Evolutionary conservation across 2,329 filamentous ascomycete genomes (phyloP).

Genomic region (Cladosporium oxysporum): DNA sequence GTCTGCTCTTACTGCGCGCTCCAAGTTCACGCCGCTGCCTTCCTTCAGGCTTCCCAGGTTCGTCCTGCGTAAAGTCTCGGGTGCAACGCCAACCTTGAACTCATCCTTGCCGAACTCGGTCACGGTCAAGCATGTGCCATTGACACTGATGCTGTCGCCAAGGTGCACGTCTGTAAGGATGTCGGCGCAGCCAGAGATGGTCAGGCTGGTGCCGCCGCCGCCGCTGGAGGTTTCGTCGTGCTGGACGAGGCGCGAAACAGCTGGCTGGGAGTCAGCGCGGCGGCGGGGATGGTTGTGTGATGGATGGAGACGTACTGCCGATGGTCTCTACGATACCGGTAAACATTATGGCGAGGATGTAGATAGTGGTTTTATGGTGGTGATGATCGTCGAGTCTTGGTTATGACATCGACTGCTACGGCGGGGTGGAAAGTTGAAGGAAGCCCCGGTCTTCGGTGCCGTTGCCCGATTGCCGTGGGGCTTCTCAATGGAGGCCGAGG

Average conservation of each 20-base stretch:
- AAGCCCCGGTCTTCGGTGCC: conserved; percentile 15
- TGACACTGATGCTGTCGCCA: conserved; percentile 92
- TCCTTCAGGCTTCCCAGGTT: conserved; percentile 77
- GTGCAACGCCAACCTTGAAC: conserved; percentile 93
- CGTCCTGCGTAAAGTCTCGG: conserved; percentile 92
- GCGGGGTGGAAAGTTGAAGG: conserved; percentile 11
- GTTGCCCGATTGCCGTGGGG: conserved; percentile 1
- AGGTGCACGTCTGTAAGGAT: conserved; percentile 82
- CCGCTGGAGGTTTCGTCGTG: conserved; percentile 71
- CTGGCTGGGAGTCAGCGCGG: conserved; percentile 53
- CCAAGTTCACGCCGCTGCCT: conserved; percentile 79
- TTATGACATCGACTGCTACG: neutral
- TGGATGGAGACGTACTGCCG: conserved; percentile 67
- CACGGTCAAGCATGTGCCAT: conserved; percentile 94
- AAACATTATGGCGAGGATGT: conserved; percentile 66
- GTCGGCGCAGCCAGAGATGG: conserved; percentile 71
- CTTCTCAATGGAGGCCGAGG: conserved; percentile 15
- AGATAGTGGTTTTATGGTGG: conserved; percentile 9
- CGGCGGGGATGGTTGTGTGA: conserved; percentile 33
- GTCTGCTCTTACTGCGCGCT: conserved; percentile 85
- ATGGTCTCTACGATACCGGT: conserved; percentile 92
- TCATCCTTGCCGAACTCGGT: conserved; percentile 63
- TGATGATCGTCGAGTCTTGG: conserved; percentile 15
- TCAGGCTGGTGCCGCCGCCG: conserved; percentile 84
- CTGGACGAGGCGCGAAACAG: conserved; percentile 76